Conservation (phyloP, 2,329 filamentous ascomycete species). For the Beauveria scarabaeidicola region DNA sequence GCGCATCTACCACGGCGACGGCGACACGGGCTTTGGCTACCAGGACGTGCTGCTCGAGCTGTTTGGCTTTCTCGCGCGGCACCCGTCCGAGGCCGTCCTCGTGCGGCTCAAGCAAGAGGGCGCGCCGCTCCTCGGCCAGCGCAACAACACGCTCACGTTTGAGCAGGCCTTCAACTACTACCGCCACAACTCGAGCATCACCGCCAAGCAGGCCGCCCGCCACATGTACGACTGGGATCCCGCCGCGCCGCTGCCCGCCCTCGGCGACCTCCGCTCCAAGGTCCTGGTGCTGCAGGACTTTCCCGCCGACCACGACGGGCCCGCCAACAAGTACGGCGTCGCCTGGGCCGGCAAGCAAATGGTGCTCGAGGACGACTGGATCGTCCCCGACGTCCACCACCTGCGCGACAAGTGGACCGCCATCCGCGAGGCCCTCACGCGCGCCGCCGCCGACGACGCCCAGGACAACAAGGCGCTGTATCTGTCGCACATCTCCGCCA, state of each 20-base stretch:
- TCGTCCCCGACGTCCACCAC: constrained; percentile 32
- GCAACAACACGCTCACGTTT: constrained; percentile 32
- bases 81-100: constrained; percentile 39
- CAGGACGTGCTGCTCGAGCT: constrained; percentile 34
- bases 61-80: constrained; percentile 35
- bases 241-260: constrained; percentile 29
- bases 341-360: constrained; percentile 37
- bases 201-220: constrained; percentile 24
- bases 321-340: constrained; percentile 30
- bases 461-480: constrained; percentile 31
- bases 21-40: constrained; percentile 37
- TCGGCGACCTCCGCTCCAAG: constrained; percentile 37
- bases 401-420: constrained; percentile 40
- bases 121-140: constrained; percentile 26
- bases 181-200: constrained; percentile 25
- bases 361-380: constrained; percentile 39
- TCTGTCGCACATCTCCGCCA: constrained; percentile 39
- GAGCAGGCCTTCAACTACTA: constrained; percentile 37
- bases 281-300: constrained; percentile 43
- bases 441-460: constrained; percentile 25
- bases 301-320: constrained; percentile 17
- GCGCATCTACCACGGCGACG: constrained; percentile 38
- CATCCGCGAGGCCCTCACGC: constrained; percentile 31
- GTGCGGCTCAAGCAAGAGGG: constrained; percentile 44
- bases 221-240: constrained; percentile 29